These are phyloP conservation scores for Talaromyces sp. DNA, from an alignment of 2,329 filamentous ascomycete genomes.

Conservation along the genomic window DNA sequence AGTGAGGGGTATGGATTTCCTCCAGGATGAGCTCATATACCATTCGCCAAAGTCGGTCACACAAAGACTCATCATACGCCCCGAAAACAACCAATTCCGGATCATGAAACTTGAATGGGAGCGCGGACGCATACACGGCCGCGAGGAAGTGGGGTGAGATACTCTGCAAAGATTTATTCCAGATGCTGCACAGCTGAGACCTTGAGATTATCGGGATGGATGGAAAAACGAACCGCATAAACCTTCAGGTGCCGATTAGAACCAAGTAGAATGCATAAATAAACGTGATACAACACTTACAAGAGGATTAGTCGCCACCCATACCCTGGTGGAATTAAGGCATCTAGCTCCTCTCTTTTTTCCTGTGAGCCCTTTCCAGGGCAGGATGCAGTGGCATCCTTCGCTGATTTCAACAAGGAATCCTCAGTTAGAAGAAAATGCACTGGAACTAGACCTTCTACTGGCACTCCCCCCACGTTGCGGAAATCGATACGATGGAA, in stretches of 20 bases:
- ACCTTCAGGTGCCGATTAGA: not conserved
- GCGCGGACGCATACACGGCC: constrained; percentile 29
- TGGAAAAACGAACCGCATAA: constrained; percentile 23
- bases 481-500: constrained; percentile 34
- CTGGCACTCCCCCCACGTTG: constrained; percentile 35
- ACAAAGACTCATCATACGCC: constrained; percentile 22
- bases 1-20: constrained; percentile 28
- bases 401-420: constrained; percentile 1
- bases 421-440: constrained; percentile 15
- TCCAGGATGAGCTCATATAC: constrained; percentile 26
- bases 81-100: constrained; percentile 25
- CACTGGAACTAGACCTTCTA: constrained; percentile 29
- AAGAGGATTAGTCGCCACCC: not conserved
- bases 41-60: constrained; percentile 26
- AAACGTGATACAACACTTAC: not conserved
- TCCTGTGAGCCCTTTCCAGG: not conserved
- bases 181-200: constrained; percentile 23
- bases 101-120: constrained; percentile 29
- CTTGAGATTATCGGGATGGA: constrained; percentile 28
- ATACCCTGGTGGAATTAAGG: not conserved
- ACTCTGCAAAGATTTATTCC: constrained; percentile 18
- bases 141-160: constrained; percentile 26
- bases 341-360: constrained; percentile 10
- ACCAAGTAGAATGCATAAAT: not conserved
- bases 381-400: constrained; percentile 4